A percentile compares a stretch with the other conserved stretches of the same genome.
Conservation (phyloP, 306 rosid species). For the Morella rubra region DNA sequence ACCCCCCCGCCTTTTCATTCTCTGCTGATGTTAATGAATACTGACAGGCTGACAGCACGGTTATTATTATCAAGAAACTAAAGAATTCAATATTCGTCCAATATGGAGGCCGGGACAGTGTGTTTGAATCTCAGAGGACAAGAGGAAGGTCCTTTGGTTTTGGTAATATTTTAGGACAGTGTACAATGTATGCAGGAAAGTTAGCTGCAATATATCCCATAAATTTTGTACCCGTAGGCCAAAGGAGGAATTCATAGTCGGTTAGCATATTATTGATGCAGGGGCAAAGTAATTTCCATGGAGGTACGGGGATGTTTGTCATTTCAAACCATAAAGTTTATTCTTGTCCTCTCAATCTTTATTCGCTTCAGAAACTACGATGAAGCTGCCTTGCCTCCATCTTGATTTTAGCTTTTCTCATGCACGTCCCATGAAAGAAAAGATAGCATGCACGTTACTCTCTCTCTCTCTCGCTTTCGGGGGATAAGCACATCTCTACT, state of each 20-base stretch:
- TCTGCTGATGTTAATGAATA: neutral
- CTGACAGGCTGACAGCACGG: neutral
- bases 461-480: slow-evolving; percentile 21
- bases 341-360: slow-evolving; percentile 79
- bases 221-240: neutral
- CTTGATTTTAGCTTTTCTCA: slow-evolving; percentile 52
- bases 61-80: neutral
- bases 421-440: slow-evolving; percentile 69
- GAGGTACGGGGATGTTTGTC: slow-evolving; percentile 26
- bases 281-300: neutral
- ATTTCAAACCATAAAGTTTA: slow-evolving; percentile 65
- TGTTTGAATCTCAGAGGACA: neutral
- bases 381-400: slow-evolving; percentile 49
- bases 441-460: slow-evolving; percentile 71
- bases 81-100: neutral
- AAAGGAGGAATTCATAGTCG: neutral
- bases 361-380: slow-evolving; percentile 60
- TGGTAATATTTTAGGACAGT: neutral
- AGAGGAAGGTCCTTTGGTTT: neutral
- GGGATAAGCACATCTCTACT: slow-evolving; percentile 40
- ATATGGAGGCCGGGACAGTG: neutral
- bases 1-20: neutral
- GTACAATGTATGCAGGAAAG: neutral
- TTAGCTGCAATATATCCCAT: too few relatives aligned
- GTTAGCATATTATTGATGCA: neutral